A percentile compares a stretch with the other conserved stretches of the same genome.
Evolutionary conservation across 2,329 filamentous ascomycete genomes (phyloP).

Genomic region (Emergomyces pasteurianus): DNA sequence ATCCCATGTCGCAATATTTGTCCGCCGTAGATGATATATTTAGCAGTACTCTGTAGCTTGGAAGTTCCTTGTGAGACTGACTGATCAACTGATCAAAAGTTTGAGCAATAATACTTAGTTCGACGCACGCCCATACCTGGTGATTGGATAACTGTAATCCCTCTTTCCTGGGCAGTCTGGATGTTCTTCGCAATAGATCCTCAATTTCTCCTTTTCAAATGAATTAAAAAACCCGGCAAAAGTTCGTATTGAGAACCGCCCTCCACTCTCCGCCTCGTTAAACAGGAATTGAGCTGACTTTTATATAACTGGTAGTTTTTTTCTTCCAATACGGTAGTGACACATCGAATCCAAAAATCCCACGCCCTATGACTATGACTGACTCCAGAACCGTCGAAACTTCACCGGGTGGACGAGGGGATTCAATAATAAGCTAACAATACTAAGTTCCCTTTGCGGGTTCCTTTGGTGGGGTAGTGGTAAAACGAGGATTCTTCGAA

Average conservation of each 20-base stretch:
- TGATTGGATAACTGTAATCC: too few relatives aligned
- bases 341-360: neutral
- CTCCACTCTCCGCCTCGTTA: neutral
- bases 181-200: neutral
- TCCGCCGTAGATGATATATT: neutral
- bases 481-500: too few relatives aligned
- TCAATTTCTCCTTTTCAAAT: neutral
- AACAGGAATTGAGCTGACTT: neutral
- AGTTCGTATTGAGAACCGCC: neutral
- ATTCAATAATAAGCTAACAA: neutral
- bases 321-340: neutral
- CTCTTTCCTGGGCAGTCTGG: too few relatives aligned
- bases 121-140: neutral
- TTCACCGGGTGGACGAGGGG: neutral
- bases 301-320: neutral
- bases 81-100: too few relatives aligned
- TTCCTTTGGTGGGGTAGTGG: neutral
- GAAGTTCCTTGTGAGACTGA: too few relatives aligned
- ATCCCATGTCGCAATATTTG: neutral
- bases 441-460: neutral
- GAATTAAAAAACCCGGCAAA: neutral
- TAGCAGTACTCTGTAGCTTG: neutral
- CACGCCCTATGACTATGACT: neutral
- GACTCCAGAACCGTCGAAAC: neutral
- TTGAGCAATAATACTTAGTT: neutral